Evolutionary conservation across 2,329 filamentous ascomycete species (phyloP).

Genomic region (Xylaria sp.): DNA sequence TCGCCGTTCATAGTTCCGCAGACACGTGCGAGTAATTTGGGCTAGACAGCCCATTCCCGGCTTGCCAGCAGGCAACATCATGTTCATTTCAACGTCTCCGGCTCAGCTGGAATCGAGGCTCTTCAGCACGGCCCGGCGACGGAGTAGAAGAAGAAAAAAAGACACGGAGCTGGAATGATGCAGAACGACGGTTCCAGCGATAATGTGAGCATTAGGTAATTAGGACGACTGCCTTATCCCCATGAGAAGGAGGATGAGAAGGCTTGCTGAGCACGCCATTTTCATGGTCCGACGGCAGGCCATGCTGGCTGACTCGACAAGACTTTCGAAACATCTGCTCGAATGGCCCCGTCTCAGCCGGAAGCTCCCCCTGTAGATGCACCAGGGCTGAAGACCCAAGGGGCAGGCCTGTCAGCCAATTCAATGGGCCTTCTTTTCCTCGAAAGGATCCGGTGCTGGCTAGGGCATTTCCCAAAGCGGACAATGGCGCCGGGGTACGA

Average conservation of each 20-base stretch:
- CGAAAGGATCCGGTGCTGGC: constrained; percentile 6
- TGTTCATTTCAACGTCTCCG: constrained; percentile 6
- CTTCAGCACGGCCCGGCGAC: background rate
- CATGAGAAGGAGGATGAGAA: background rate
- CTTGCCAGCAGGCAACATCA: constrained; percentile 7
- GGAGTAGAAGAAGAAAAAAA: constrained; percentile 1
- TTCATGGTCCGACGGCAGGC: constrained; percentile 1
- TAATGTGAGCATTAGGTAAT: background rate
- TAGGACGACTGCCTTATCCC: constrained; percentile 2
- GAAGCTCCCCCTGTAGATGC: constrained; percentile 17
- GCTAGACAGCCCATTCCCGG: constrained; percentile 19
- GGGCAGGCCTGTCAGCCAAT: constrained; percentile 8
- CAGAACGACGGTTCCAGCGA: no score
- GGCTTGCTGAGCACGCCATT: background rate
- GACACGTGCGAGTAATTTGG: constrained; percentile 24
- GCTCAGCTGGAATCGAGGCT: constrained; percentile 2
- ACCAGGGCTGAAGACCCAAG: constrained; percentile 20
- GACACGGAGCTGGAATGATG: background rate
- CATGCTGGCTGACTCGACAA: constrained; percentile 7
- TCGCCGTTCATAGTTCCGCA: background rate
- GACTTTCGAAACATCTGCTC: constrained; percentile 25
- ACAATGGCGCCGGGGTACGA: background rate
- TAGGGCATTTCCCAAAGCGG: constrained; percentile 20
- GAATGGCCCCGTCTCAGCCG: constrained; percentile 27
- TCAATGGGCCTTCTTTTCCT: constrained; percentile 9